Percentiles rank a stretch among this genome's conserved stretches.
phyloP scores from a whole-genome alignment of 2,329 filamentous ascomycete genomes.

The Paramyrothecium sp. region DNA sequence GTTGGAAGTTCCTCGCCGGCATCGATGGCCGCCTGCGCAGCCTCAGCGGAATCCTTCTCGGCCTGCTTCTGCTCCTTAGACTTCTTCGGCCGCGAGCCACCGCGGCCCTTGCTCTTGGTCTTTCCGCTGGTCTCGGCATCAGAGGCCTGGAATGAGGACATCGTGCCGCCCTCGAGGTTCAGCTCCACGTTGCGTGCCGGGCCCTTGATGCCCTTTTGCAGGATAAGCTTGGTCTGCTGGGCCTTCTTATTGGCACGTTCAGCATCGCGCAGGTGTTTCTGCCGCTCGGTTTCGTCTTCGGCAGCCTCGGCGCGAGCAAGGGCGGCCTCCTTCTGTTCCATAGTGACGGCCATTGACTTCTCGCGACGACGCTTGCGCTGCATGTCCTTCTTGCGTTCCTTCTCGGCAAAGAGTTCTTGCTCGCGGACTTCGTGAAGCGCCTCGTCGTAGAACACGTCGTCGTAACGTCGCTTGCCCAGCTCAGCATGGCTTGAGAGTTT shows the following conservation, averaged over 20 bases:
- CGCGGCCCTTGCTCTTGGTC: slow-evolving; percentile 49
- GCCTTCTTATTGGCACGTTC: slow-evolving; percentile 92
- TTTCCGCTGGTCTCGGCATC: slow-evolving; percentile 50
- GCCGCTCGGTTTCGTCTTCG: slow-evolving; percentile 77
- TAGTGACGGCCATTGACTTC: slow-evolving; percentile 91
- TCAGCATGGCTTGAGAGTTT: slow-evolving; percentile 68
- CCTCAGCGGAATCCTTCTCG: slow-evolving; percentile 80
- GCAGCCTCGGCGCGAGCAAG: slow-evolving; percentile 75
- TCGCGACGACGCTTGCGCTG: slow-evolving; percentile 93
- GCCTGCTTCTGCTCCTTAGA: slow-evolving; percentile 83
- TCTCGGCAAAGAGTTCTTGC: slow-evolving; percentile 88
- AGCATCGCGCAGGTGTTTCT: slow-evolving; percentile 79
- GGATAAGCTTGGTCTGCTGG: slow-evolving; percentile 80
- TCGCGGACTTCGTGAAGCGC: slow-evolving; percentile 86
- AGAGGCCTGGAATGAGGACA: slow-evolving; percentile 78
- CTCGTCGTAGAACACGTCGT: slow-evolving; percentile 73
- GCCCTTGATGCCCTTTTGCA: slow-evolving; percentile 83
- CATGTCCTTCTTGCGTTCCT: slow-evolving; percentile 99
- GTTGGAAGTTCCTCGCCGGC: slow-evolving; percentile 68
- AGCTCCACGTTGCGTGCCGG: slow-evolving; percentile 70
- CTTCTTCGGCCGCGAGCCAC: slow-evolving; percentile 77
- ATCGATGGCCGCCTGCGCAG: slow-evolving; percentile 80
- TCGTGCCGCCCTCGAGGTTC: slow-evolving; percentile 80
- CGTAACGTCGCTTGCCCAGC: slow-evolving; percentile 73
- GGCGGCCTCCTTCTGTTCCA: slow-evolving; percentile 85